Conservation (phyloP, 2,329 filamentous ascomycete species). For the Aspergillus sp. region DNA sequence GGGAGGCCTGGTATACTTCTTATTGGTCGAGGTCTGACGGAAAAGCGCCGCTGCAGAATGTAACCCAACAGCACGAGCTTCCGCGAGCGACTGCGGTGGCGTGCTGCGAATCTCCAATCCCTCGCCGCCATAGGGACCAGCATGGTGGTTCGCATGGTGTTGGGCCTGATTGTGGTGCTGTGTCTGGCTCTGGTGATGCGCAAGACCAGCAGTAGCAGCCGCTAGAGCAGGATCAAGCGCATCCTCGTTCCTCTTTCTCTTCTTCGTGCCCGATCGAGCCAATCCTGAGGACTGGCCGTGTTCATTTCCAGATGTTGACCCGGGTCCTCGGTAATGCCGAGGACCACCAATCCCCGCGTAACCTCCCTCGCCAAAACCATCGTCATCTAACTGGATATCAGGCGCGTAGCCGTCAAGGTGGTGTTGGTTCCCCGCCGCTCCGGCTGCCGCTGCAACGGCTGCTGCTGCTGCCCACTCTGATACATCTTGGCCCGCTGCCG, state of each 20-base stretch:
- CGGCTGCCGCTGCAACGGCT: conserved; percentile 54
- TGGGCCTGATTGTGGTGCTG: conserved; percentile 31
- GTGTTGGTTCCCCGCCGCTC: conserved; percentile 46
- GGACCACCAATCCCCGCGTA: conserved; percentile 35
- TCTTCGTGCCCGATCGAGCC: conserved; percentile 42
- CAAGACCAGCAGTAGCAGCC: conserved; percentile 30
- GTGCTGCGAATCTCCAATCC: conserved; percentile 42
- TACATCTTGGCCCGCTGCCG: conserved; percentile 47
- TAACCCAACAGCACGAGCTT: conserved; percentile 55
- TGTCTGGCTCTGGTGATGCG: conserved; percentile 25
- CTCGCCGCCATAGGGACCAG: conserved; percentile 36
- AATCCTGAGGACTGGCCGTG: conserved; percentile 36
- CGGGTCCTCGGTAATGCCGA: conserved; percentile 33
- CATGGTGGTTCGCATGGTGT: conserved; percentile 31
- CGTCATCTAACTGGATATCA: conserved; percentile 46
- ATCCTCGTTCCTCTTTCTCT: conserved; percentile 47
- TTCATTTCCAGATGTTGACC: conserved; percentile 29
- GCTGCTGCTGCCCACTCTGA: conserved; percentile 48
- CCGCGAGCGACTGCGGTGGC: conserved; percentile 44
- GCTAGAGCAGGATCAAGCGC: conserved; percentile 43
- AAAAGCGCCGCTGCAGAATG: conserved; percentile 61
- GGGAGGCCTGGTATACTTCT: conserved; percentile 62
- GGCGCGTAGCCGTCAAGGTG: conserved; percentile 46
- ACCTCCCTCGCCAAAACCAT: conserved; percentile 42
- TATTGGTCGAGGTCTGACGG: conserved; percentile 53